Base-by-base conservation (phyloP, 176 grass and related monocot genomes). In the Urochloa ruziziensis region DNA sequence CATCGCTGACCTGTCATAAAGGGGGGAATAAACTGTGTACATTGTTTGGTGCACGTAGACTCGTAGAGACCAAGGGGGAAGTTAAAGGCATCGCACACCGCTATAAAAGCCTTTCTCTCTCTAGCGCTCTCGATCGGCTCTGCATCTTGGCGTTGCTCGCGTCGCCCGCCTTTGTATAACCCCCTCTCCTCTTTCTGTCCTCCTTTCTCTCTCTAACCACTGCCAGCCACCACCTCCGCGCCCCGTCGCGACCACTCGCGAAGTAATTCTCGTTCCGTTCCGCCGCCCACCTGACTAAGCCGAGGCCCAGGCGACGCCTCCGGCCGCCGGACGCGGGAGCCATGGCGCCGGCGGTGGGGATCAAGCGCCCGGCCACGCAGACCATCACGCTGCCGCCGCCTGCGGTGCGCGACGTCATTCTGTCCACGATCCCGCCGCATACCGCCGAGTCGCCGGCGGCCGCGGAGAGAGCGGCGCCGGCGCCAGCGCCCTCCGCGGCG, bases 331-430 rank as follows among this genome's bases (percentile, higher is more conserved):
- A 86, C 83, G 92, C 89, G 74, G 76, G 56, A 75, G 74, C 80
- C 87, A 96, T 96, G 93, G 93, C 91, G 67, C 91, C 96, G 71
- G 82, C 91, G 76, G 89, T 87, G 75, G 85, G 61, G 80, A 15
- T 82, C 33, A 92, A 97, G 86, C 86, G 80, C 43, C 24, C 96
- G 25, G 69, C 91, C 71, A 85, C 89, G 34, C 96, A 94, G 62
- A 90, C 87, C 17, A 53, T 99, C 52, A 76, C 89, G 34, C 79
- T 88, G 52, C 89, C 89, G 17, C 63, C 93, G 42, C 85, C 91
- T 29, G 82, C 88, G 37, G 87, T 94, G 33, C 82, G 93, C 24
- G 96, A 93, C 23, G 93, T 80, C 48, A 27, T 99, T 63, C 82
- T 85, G 10, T 81, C 93, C 76, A 90, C 88, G 64, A 83, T 94